These are phyloP conservation scores for Albatrellus sp. DNA, from an alignment of 1,284 basidiomycete genomes.

Conservation along the genomic window DNA sequence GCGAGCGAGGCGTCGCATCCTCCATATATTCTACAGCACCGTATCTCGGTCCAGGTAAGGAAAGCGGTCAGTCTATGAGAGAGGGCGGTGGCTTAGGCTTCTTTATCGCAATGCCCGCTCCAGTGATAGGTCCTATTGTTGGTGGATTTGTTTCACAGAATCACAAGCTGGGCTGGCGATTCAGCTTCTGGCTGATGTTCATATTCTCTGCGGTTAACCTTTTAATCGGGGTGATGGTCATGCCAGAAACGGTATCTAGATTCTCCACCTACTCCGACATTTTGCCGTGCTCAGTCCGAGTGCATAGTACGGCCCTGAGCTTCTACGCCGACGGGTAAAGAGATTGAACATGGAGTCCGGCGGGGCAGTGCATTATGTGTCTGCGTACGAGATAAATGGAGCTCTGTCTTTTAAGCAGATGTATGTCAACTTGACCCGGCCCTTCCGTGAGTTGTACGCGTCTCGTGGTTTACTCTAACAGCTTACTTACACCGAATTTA, in stretches of 20 bases:
- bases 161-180: constrained; percentile 45
- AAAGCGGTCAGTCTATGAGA: too few species aligned
- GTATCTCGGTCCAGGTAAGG: constrained; percentile 58
- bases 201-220: constrained; percentile 40
- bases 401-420: constrained; percentile 30
- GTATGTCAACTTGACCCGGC: constrained; percentile 38
- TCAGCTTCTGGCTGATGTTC: constrained; percentile 65
- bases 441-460: constrained; percentile 34
- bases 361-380: constrained; percentile 32
- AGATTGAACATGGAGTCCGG: constrained; percentile 34
- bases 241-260: constrained; percentile 38
- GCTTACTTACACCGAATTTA: not conserved
- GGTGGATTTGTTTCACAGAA: constrained; percentile 46
- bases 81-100: too few species aligned
- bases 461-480: not conserved
- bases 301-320: constrained; percentile 51
- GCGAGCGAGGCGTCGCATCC: constrained; percentile 47
- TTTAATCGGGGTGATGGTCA: constrained; percentile 29
- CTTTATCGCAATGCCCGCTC: not conserved
- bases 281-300: not conserved
- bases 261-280: not conserved
- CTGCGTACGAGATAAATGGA: constrained; percentile 39
- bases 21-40: constrained; percentile 55
- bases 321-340: constrained; percentile 45
- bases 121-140: constrained; percentile 50